Conservation (phyloP, 2,329 filamentous ascomycete species). For the Aureobasidium sp. region DNA sequence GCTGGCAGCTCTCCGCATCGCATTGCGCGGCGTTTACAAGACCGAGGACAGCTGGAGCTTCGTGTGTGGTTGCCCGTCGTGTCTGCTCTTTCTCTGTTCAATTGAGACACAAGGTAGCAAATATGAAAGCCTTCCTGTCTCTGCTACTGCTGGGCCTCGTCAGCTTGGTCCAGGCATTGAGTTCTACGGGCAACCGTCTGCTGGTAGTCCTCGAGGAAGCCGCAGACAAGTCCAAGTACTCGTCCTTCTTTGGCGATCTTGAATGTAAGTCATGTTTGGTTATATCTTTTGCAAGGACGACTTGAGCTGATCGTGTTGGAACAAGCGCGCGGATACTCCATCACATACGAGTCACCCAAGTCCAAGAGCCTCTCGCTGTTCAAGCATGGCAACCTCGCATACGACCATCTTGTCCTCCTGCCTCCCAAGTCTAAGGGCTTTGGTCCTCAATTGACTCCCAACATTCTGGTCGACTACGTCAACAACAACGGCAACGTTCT, state of each 20-base stretch:
- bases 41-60: conserved; percentile 11
- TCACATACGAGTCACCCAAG: conserved; percentile 79
- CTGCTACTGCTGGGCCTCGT: conserved; percentile 57
- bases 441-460: conserved; percentile 80
- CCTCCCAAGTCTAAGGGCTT: conserved; percentile 89
- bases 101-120: conserved; percentile 11
- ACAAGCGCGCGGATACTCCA: conserved; percentile 71
- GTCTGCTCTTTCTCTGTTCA: neutral
- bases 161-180: conserved; percentile 65
- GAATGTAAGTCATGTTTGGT: conserved; percentile 41
- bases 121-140: conserved; percentile 28
- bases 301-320: neutral
- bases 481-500: conserved; percentile 89
- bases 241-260: conserved; percentile 69
- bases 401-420: conserved; percentile 85
- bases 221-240: conserved; percentile 73
- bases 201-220: conserved; percentile 81
- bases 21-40: conserved; percentile 5
- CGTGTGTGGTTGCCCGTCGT: neutral
- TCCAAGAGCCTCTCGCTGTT: conserved; percentile 71
- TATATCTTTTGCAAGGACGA: neutral
- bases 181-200: conserved; percentile 70
- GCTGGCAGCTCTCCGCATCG: conserved; percentile 8
- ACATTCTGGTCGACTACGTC: conserved; percentile 81
- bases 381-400: conserved; percentile 76